Conservation (phyloP, 2,329 filamentous ascomycete species). For the Mollisiaceae sp. region DNA sequence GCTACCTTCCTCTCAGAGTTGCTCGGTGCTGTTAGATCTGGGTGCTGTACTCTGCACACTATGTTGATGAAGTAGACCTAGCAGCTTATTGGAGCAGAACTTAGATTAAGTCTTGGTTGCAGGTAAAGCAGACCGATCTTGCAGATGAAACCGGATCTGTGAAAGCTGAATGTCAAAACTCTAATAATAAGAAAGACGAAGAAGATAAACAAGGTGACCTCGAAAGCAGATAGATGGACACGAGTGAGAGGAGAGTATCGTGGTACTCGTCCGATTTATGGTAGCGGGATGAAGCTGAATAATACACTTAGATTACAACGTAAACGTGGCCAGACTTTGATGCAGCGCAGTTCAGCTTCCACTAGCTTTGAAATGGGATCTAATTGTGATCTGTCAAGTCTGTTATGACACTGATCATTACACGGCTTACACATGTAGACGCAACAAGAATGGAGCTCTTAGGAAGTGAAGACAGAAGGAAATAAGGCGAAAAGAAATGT, state of each 20-base stretch:
- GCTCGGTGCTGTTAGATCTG: not conserved
- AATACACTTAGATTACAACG: not conserved
- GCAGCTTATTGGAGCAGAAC: not conserved
- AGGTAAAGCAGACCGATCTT: not conserved
- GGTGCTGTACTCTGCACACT: not conserved
- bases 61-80: not conserved
- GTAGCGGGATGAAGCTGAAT: constrained; percentile 1
- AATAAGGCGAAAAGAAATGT: not conserved
- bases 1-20: not conserved
- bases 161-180: not conserved
- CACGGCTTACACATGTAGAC: not conserved
- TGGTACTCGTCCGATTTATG: not conserved
- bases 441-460: not conserved
- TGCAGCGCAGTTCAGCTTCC: not conserved
- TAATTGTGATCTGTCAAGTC: not conserved
- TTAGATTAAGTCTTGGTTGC: not conserved
- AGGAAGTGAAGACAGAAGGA: not conserved
- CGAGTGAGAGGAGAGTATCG: not conserved
- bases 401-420: not conserved
- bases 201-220: not conserved
- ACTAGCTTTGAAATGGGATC: not conserved
- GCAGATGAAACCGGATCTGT: not conserved
- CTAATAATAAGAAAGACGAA: not conserved
- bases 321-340: constrained; percentile 2
- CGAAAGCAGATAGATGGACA: not conserved